A percentile compares a stretch with the other conserved stretches of the same genome.
phyloP scores from a whole-genome alignment of 2,329 filamentous ascomycete species.

The Coniochaeta ligniaria region DNA sequence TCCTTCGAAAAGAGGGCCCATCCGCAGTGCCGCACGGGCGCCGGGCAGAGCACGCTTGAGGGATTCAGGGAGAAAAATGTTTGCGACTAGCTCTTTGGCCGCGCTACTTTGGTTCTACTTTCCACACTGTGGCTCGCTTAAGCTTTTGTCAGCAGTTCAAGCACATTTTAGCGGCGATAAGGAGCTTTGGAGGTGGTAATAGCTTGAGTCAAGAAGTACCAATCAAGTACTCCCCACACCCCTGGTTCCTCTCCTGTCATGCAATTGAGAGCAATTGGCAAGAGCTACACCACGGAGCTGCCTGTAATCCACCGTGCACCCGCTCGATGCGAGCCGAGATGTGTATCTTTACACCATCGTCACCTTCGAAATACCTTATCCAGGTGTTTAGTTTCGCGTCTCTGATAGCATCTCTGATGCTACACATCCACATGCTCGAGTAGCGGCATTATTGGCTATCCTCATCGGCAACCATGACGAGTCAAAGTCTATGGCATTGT shows the following conservation, averaged over 20 bases:
- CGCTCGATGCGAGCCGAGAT: no score
- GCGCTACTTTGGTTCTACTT: neutral
- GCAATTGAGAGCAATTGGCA: neutral
- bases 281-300: neutral
- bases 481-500: no score
- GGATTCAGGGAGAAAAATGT: neutral
- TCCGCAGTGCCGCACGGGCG: neutral
- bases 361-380: no score
- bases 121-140: neutral
- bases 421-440: no score
- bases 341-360: no score
- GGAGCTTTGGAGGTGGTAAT: neutral
- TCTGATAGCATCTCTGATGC: no score
- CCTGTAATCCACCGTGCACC: no score
- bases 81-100: neutral
- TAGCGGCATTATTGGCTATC: no score
- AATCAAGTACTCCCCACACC: neutral
- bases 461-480: no score
- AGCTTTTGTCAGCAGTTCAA: neutral
- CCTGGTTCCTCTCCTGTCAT: neutral
- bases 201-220: neutral
- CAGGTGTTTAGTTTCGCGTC: no score
- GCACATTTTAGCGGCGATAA: neutral
- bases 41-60: neutral
- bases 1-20: neutral